Evolutionary conservation across 2,329 filamentous ascomycete species (phyloP).

Genomic region (Cucurbitaria berberidis): DNA sequence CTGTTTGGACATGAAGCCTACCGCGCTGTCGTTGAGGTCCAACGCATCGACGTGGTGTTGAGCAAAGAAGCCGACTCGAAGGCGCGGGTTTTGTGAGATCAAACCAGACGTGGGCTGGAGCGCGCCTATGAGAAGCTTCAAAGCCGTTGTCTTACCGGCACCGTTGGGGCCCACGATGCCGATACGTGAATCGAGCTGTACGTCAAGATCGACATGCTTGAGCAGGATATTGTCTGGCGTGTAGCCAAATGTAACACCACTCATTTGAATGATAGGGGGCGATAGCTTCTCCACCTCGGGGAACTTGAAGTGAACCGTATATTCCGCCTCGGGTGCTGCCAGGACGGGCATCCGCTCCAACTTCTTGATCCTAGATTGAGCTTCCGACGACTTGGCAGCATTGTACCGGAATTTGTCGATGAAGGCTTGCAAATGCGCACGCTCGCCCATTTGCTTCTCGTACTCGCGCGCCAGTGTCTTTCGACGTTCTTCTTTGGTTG

Average conservation of each 20-base stretch:
- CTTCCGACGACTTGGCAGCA: slow-evolving; percentile 96
- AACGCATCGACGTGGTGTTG: slow-evolving; percentile 98
- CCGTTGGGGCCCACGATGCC: slow-evolving; percentile 99
- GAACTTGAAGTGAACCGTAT: slow-evolving; percentile 96
- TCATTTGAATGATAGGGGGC: slow-evolving; percentile 98
- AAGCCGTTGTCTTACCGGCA: slow-evolving; percentile 96
- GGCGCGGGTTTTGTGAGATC: slow-evolving; percentile 85
- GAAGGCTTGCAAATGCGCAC: slow-evolving; percentile 92
- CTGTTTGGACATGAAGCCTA: slow-evolving; percentile 92
- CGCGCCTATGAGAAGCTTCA: slow-evolving; percentile 94
- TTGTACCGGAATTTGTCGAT: slow-evolving; percentile 99
- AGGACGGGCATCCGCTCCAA: slow-evolving; percentile 95
- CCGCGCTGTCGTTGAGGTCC: slow-evolving; percentile 85
- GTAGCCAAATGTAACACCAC: slow-evolving; percentile 89
- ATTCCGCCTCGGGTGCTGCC: slow-evolving; percentile 88
- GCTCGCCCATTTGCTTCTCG: slow-evolving; percentile 95
- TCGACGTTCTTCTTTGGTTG: slow-evolving; percentile 93
- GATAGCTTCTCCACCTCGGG: slow-evolving; percentile 97
- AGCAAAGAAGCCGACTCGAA: slow-evolving; percentile 95
- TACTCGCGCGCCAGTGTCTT: slow-evolving; percentile 98
- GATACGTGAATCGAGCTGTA: slow-evolving; percentile 96
- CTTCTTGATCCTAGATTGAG: slow-evolving; percentile 98
- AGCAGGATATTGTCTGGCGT: slow-evolving; percentile 78
- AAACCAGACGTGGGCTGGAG: slow-evolving; percentile 77
- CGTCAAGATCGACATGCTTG: slow-evolving; percentile 87